Evolutionary conservation across 2,329 filamentous ascomycete genomes (phyloP), one percentile per base, ranked within the genome.

Genomic region (Dichotomopilus funicola): DNA sequence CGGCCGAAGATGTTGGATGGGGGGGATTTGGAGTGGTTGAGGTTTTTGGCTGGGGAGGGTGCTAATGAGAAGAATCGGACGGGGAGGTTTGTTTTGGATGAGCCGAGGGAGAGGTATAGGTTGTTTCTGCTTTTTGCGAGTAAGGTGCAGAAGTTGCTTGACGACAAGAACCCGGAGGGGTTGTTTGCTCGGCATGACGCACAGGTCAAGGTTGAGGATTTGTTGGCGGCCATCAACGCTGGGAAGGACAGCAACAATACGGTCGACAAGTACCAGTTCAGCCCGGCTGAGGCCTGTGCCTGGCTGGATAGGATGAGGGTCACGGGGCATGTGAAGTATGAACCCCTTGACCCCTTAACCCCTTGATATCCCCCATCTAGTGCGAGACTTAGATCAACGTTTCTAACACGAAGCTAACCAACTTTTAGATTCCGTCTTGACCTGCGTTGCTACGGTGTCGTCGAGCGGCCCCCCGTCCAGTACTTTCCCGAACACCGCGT

Each of bases 401-500:
- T n/a, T 27, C 19, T 3, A 27, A 27, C 19, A 27, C 19, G 19
- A 27, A 3, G 3, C 46, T 38, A 40, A 49, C 33, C 13, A 6
- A 12, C 42, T 27, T 35, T 5, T 42, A 62, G 59, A 13, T 67
- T 62, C 56, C 36, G 48, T 33, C 61, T 63, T 6, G 60, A 64
- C 33, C 54, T 49, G 6, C 49, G 54, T 8, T 63, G 53, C 40
- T 66, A 64, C 34, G 66, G 67, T 19, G 33, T 61, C 5, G 64
- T 71, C 19, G 52, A 55, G 53, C 66, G 69, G 2, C 67, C 69
- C 0, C 0, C 34, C 1, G 56, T 61, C 49, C 51, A 65, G 6
- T 62, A 64, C 56, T 66, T 68, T 54, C 70, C 70, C 0, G 70
- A 72, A 54, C 57, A 70, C 43, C 66, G 65, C 40, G 60, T 70